phyloP scores from a whole-genome alignment of 352 stramenopile genomes.

The Phytophthora agathidicida region DNA sequence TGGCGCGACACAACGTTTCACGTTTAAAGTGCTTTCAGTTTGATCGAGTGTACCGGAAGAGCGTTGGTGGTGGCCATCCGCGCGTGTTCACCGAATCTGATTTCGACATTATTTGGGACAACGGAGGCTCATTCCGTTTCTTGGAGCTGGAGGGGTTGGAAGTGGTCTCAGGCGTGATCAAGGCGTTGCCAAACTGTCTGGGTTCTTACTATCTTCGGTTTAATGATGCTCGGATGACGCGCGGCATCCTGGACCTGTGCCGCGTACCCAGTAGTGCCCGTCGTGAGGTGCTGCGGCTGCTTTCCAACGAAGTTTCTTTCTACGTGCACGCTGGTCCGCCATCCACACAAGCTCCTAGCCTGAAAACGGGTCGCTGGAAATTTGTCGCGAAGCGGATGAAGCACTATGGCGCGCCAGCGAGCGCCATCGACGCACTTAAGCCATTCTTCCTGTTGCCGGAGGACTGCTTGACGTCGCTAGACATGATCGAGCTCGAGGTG shows the following conservation, averaged over 20 bases:
- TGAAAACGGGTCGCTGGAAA: constrained; percentile 77
- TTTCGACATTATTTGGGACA: constrained; percentile 89
- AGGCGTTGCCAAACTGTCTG: constrained; percentile 57
- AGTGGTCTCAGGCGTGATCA: constrained; percentile 80
- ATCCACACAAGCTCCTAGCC: constrained; percentile 58
- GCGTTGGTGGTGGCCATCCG: constrained; percentile 72
- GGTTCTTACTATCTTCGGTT: constrained; percentile 83
- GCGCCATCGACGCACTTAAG: constrained; percentile 61
- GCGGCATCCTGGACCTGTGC: constrained; percentile 74
- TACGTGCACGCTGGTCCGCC: constrained; percentile 66
- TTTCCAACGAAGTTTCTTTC: constrained; percentile 78
- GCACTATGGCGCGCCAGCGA: constrained; percentile 55
- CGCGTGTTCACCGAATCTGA: constrained; percentile 83
- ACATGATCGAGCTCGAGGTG: constrained; percentile 71
- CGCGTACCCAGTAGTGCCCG: constrained; percentile 52
- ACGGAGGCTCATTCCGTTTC: constrained; percentile 63
- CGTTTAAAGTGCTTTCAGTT: constrained; percentile 89
- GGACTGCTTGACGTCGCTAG: constrained; percentile 61
- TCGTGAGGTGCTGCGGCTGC: constrained; percentile 74
- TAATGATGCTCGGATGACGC: constrained; percentile 78
- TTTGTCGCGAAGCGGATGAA: constrained; percentile 77
- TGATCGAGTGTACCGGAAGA: constrained; percentile 84
- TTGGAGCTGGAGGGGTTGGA: constrained; percentile 81
- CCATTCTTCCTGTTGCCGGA: constrained; percentile 82
- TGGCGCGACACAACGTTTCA: constrained; percentile 81